Evolutionary conservation across 352 stramenopile genomes (phyloP), one percentile per base, ranked within the genome.

Genomic region (Pythium myriotylum): DNA sequence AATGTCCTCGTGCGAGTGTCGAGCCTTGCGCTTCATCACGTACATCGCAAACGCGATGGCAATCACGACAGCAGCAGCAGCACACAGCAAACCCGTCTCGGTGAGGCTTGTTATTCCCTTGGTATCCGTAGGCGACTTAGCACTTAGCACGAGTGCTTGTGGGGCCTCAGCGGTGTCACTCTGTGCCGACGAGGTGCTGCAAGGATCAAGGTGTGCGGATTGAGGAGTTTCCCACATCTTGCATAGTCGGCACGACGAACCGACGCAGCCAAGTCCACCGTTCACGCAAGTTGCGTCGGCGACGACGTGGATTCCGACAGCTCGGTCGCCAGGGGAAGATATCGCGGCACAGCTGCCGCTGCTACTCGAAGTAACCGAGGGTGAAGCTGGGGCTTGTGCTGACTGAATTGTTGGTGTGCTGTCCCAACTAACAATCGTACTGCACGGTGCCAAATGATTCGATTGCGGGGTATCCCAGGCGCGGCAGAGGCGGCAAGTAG

Each of bases 171-270:
- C n/a, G n/a, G n/a, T n/a, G n/a, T n/a, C n/a, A n/a, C n/a, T n/a
- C n/a, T n/a, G n/a, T n/a, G n/a, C n/a, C n/a, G n/a, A n/a, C n/a
- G n/a, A n/a, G n/a, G 37, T 43, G 37, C 8, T 43, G 13, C 8
- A 17, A 20, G 37, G 37, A 20, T 43, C 37, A 16, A 43, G n/a
- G 4, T 43, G 37, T 16, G 37, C 7, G 37, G n/a, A 43, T 37
- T 64, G 56, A 12, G 33, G 22, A 2, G 64, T 59, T 39, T 67
- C 49, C 22, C 20, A 13, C 27, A 52, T 47, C 57, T 68, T 56
- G 43, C 72, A 84, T 48, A 76, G 80, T 37, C 72, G 67, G 37
- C 75, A 84, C 13, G 76, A 47, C 16, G 70, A 33, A 27, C 39
- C 33, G 48, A 55, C 62, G 50, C 68, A 75, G 27, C 63, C 68